Evolutionary conservation across 345 rosid genomes (phyloP), one percentile per base, ranked within the genome.

Genomic region (Arabis alpina): DNA sequence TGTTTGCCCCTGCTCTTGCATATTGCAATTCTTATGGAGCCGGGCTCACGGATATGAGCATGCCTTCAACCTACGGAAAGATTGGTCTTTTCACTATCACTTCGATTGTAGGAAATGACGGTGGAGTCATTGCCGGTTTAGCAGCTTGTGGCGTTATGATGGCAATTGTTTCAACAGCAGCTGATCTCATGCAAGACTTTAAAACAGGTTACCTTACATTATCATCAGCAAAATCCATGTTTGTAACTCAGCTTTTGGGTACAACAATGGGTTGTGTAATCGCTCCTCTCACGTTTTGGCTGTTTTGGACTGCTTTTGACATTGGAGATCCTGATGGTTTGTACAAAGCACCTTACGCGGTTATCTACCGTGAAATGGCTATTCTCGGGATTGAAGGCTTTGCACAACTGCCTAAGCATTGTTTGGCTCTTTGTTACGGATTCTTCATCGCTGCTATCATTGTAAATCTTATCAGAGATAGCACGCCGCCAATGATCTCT

Each of bases 151-250:
- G 91, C 3, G 74, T 86, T 24, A 91, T 88, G 91, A 91, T 88
- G 93, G 45, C 89, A 48, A 91, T 91, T 15, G 91, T 91, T 72
- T 82, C 97, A 61, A 91, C 87, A 0, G 97, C 95, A 6, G 91
- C 93, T 14, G 93, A 91, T 77, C 93, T 91, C 24, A 87, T 89
- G 96, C 96, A 89, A 79, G 96, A 91, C 78, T 89, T 91, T 59
- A 91, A 89, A 80, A 89, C 90, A 1, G 89, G 90, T 70, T 86
- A 89, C 78, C 86, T 86, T 16, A 88, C 96, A 15, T 65, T 85
- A 54, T 83, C 97, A 34, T 91, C 97, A 10, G 88, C 93, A 64
- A 89, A 78, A 59, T 89, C 96, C 8, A 85, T 89, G 96, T 88
- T 91, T 75, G 87, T 88, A 77, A 87, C 90, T 78, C 93, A 88